Evolutionary conservation across 78 protist genomes (phyloP).

Genomic region (Acrasis kona): DNA sequence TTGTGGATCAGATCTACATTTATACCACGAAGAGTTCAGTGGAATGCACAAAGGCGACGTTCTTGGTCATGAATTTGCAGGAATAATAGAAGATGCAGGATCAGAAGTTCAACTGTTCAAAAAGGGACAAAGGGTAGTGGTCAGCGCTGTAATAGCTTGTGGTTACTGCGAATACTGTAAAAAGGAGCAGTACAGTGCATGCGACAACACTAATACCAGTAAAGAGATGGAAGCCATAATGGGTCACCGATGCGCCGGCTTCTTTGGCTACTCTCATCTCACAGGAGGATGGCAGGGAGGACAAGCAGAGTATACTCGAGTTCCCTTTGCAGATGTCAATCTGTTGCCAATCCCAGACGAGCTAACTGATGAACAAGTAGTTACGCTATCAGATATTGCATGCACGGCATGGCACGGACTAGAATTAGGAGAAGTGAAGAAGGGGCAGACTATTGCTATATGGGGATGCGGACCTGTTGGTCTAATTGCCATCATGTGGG

Average conservation of each 20-base stretch:
- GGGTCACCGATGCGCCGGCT: slow-evolving; percentile 13
- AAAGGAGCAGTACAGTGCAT: slow-evolving; percentile 3
- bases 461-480: slow-evolving; percentile 35
- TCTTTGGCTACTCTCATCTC: slow-evolving; percentile 16
- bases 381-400: slow-evolving; percentile 4
- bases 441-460: background rate
- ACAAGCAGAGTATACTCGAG: slow-evolving; percentile 27
- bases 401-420: too few relatives aligned
- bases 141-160: too few relatives aligned
- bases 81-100: slow-evolving; percentile 16
- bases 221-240: slow-evolving; percentile 7
- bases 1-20: slow-evolving; percentile 33
- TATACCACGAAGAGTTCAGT: background rate
- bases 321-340: slow-evolving; percentile 30
- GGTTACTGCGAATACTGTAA: slow-evolving; percentile 6
- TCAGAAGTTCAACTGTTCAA: too few relatives aligned
- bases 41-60: slow-evolving; percentile 26
- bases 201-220: slow-evolving; percentile 18
- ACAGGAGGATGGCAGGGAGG: too few relatives aligned
- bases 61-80: slow-evolving; percentile 27
- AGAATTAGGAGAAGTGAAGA: background rate
- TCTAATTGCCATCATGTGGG: slow-evolving; percentile 3
- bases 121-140: too few relatives aligned
- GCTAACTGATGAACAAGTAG: slow-evolving; percentile 20
- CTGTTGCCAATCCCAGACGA: slow-evolving; percentile 9